Evolutionary conservation across 441 rosid genomes (phyloP).

Genomic region (Melastoma candidum): DNA sequence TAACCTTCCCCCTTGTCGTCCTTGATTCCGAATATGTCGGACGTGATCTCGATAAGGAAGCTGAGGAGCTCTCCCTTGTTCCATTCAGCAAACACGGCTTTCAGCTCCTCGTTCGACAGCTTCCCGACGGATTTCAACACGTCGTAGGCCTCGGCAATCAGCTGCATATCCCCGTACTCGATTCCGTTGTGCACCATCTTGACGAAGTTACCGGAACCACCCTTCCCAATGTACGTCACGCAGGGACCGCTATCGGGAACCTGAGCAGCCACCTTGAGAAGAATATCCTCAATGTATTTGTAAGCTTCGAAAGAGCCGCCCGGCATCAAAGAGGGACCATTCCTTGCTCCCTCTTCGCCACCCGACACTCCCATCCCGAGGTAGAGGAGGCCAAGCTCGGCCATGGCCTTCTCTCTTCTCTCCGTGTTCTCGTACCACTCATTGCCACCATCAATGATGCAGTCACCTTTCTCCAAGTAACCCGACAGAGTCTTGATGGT

Average conservation of each 20-base stretch:
- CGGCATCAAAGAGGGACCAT: constrained; percentile 30
- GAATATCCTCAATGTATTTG: constrained; percentile 21
- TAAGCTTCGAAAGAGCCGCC: constrained; percentile 26
- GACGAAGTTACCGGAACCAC: constrained; percentile 28
- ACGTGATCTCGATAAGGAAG: constrained; percentile 21
- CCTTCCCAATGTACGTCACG: constrained; percentile 22
- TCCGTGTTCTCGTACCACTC: constrained; percentile 25
- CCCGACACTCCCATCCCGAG: constrained; percentile 30
- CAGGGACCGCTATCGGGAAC: constrained; percentile 28
- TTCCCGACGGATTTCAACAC: constrained; percentile 22
- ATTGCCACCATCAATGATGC: constrained; percentile 27
- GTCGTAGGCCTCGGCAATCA: constrained; percentile 26
- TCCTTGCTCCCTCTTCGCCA: constrained; percentile 26
- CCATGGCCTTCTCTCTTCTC: constrained; percentile 23
- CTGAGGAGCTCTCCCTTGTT: constrained; percentile 23
- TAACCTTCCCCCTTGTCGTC: constrained; percentile 21
- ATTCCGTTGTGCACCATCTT: constrained; percentile 28
- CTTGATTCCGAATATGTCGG: constrained; percentile 23
- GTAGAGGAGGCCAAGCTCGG: constrained; percentile 21
- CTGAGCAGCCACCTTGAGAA: constrained; percentile 27
- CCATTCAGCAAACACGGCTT: constrained; percentile 18
- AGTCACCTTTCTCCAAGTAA: constrained; percentile 27
- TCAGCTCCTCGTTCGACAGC: constrained; percentile 20
- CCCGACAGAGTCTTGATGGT: constrained; percentile 26
- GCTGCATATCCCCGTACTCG: constrained; percentile 28